Percentiles rank a stretch among this genome's conserved stretches.
phyloP scores from a whole-genome alignment of 768 basidiomycete genomes.

The Mycena belliarum region DNA sequence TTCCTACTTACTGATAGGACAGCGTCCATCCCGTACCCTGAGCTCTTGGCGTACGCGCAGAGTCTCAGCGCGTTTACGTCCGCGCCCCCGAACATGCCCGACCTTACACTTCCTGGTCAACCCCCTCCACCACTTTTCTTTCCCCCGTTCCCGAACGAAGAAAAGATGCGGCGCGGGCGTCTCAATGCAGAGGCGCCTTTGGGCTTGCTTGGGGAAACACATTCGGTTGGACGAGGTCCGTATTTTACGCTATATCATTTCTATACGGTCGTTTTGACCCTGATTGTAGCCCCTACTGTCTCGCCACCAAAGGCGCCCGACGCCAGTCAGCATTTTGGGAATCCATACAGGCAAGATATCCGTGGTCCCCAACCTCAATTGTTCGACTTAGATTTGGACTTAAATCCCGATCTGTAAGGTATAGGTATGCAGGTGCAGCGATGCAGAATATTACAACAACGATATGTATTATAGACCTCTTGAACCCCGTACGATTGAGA shows the following conservation, averaged over 20 bases:
- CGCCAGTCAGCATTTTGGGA: constrained; percentile 49
- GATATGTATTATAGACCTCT: neutral
- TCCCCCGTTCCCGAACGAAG: constrained; percentile 89
- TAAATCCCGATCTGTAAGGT: constrained; percentile 75
- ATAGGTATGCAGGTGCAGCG: neutral
- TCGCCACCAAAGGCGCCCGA: constrained; percentile 54
- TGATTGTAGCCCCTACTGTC: constrained; percentile 54
- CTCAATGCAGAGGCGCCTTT: constrained; percentile 81
- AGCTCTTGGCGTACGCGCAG: constrained; percentile 82
- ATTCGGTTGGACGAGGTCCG: constrained; percentile 77
- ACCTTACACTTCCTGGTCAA: constrained; percentile 66
- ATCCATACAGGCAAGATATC: constrained; percentile 73
- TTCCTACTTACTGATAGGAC: neutral
- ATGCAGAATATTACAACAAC: neutral
- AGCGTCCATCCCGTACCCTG: constrained; percentile 83
- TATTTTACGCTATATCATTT: constrained; percentile 4
- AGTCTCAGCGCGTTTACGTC: constrained; percentile 85
- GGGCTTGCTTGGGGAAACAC: constrained; percentile 77
- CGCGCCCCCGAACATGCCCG: constrained; percentile 86
- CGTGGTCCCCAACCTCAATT: constrained; percentile 59
- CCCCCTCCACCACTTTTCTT: constrained; percentile 81
- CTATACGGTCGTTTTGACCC: constrained; percentile 6
- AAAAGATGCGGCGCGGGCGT: constrained; percentile 83
- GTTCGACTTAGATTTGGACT: constrained; percentile 81
- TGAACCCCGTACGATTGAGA: neutral